phyloP scores from a whole-genome alignment of 139 green algal species.

The Zygnema cylindricum region DNA sequence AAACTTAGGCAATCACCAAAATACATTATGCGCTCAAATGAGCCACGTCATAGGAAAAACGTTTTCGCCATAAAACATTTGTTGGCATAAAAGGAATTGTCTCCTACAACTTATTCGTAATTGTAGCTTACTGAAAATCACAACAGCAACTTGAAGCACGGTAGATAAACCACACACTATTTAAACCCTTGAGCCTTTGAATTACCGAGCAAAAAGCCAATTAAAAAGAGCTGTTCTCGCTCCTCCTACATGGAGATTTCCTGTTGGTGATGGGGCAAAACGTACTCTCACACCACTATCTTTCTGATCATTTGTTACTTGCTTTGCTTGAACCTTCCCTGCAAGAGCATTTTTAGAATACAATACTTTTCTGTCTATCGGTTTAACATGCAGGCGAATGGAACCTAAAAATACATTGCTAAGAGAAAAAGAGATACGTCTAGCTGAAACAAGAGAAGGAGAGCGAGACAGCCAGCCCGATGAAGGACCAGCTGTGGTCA shows the following conservation, averaged over 20 bases:
- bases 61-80: too few relatives aligned
- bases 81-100: too few relatives aligned
- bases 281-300: slow-evolving; percentile 77
- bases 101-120: too few relatives aligned
- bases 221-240: slow-evolving; percentile 98
- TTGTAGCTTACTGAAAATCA: too few relatives aligned
- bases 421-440: neutral
- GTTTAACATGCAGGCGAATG: neutral
- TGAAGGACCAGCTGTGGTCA: neutral
- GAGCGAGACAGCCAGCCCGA: neutral
- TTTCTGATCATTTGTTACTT: neutral
- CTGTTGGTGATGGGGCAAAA: slow-evolving; percentile 98
- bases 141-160: too few relatives aligned
- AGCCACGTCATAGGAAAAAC: too few relatives aligned
- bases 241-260: slow-evolving; percentile 96
- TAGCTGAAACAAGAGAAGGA: slow-evolving; percentile 4
- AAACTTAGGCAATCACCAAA: too few relatives aligned
- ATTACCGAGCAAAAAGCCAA: slow-evolving; percentile 88
- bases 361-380: neutral
- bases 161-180: too few relatives aligned
- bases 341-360: neutral
- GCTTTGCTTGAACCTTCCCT: neutral
- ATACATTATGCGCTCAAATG: too few relatives aligned
- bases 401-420: neutral
- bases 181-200: too few relatives aligned